Evolutionary conservation across 2,329 filamentous ascomycete species (phyloP).

Genomic region (Annulohypoxylon truncatum): DNA sequence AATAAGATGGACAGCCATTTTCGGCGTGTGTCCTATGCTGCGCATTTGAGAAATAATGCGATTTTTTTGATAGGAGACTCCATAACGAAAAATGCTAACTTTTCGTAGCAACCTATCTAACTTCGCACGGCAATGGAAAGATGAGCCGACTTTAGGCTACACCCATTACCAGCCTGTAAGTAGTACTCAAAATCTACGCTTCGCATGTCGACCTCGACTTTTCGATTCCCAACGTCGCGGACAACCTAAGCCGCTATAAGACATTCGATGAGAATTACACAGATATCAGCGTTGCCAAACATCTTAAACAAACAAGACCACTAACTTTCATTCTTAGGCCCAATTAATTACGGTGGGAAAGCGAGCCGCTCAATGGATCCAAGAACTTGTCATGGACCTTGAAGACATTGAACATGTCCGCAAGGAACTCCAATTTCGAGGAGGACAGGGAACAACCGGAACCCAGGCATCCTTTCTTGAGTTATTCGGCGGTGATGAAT

Average conservation of each 20-base stretch:
- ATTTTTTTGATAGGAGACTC: neutral
- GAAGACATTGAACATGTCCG: constrained; percentile 77
- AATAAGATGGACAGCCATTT: neutral
- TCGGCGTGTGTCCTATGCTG: neutral
- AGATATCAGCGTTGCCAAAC: neutral
- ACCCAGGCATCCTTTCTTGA: constrained; percentile 81
- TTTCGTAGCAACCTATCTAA: constrained; percentile 69
- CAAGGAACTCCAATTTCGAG: constrained; percentile 76
- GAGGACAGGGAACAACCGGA: constrained; percentile 64
- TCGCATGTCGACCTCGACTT: neutral
- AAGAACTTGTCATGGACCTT: constrained; percentile 81
- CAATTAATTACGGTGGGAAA: constrained; percentile 68
- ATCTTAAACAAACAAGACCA: neutral
- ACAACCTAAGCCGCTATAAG: neutral
- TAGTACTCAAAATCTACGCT: neutral
- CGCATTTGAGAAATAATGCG: neutral
- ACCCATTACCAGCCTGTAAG: constrained; percentile 61
- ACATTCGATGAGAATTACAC: neutral
- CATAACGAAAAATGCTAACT: neutral
- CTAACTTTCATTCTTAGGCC: constrained; percentile 47
- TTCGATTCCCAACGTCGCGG: neutral
- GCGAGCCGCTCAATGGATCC: constrained; percentile 77
- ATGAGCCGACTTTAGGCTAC: constrained; percentile 76
- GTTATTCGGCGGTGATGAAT: constrained; percentile 59
- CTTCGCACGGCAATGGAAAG: constrained; percentile 75